Percentiles rank a stretch among this genome's conserved stretches.
These are phyloP conservation scores for Kockiozyma suomiensis DNA, from an alignment of 805 yeast species.

Conservation along the genomic window DNA sequence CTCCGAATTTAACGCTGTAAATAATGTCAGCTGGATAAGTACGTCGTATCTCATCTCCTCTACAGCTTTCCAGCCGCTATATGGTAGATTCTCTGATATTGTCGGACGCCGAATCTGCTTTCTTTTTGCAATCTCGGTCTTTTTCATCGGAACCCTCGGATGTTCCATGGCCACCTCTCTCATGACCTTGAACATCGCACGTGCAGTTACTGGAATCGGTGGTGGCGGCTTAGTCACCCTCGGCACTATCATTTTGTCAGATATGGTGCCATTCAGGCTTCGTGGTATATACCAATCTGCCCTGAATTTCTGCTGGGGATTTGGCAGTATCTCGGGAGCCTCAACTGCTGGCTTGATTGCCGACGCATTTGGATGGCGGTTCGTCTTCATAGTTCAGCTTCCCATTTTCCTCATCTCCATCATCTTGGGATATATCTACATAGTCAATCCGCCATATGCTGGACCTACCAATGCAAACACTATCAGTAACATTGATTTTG, in stretches of 20 bases:
- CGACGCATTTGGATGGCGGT: slow-evolving; percentile 64
- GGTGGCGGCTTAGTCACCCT: slow-evolving; percentile 84
- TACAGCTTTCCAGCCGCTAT: slow-evolving; percentile 67
- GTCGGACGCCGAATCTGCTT: slow-evolving; percentile 40
- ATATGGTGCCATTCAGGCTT: slow-evolving; percentile 70
- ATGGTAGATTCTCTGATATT: slow-evolving; percentile 66
- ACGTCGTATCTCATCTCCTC: slow-evolving; percentile 64
- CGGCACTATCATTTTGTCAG: slow-evolving; percentile 75
- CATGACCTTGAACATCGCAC: slow-evolving; percentile 36
- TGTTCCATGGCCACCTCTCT: slow-evolving; percentile 34
- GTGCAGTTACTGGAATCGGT: slow-evolving; percentile 86
- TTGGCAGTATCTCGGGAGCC: slow-evolving; percentile 80
- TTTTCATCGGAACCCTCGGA: slow-evolving; percentile 33
- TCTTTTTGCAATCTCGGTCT: slow-evolving; percentile 42
- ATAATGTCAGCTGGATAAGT: slow-evolving; percentile 64
- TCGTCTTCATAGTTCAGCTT: slow-evolving; percentile 47
- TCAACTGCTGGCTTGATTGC: slow-evolving; percentile 57
- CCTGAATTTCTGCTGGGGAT: slow-evolving; percentile 46
- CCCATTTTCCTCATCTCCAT: slow-evolving; percentile 46
- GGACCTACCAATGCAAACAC: slow-evolving; percentile 6
- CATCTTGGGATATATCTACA: slow-evolving; percentile 41
- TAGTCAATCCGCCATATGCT: slow-evolving; percentile 28
- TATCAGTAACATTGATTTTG: slow-evolving; percentile 54
- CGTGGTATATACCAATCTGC: slow-evolving; percentile 72
- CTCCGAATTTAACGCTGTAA: slow-evolving; percentile 52